Base-by-base conservation (phyloP, 1,284 basidiomycete genomes). In the Tremellales sp. region DNA sequence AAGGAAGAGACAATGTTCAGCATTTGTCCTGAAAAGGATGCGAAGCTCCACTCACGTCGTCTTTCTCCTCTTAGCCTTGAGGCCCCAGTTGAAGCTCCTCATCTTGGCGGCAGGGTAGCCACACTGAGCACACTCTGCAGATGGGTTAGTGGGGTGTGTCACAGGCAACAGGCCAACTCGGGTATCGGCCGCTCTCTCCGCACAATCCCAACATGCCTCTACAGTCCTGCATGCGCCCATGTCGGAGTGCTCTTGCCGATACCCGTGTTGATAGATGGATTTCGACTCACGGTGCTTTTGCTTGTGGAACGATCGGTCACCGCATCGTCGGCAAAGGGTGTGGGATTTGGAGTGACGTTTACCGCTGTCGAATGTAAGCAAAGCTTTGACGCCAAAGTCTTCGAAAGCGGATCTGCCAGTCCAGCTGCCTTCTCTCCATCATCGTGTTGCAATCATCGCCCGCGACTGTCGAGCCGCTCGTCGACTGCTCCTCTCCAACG, bases 21-120 rank as follows among this genome's bases (percentile, higher is more conserved):
- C n/a, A 19, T 13, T 21, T 10, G 4, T 15, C 26, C 23, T 33
- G 6, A 37, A 1, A 47, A 31, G 13, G 23, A 13, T 21, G 26
- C 24, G n/a, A 43, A 27, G 19, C 5, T 33, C 1, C 33, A 67
- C 66, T 52, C 51, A 70, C 68, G 72, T 92, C 49, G 92, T 96
- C 85, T 96, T 94, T 84, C 94, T 86, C 79, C 94, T 86, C 85
- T 97, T 97, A 54, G 93, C 94, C 84, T 98, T 98, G 75, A 86
- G 82, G 64, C 91, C 90, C 94, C 94, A 98, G 79, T 97, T 87
- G 79, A 85, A 97, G 67, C 89, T 93, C 72, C 94, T 85, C 69
- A 93, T 80, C 80, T 92, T 97, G 57, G 94, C 93, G 52, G 89
- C 79, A 49, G 94, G 94, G 80, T 92, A 97, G 52, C 94, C 96